phyloP scores from a whole-genome alignment of 495 filamentous ascomycete genomes.

The Xylaria nigripes region DNA sequence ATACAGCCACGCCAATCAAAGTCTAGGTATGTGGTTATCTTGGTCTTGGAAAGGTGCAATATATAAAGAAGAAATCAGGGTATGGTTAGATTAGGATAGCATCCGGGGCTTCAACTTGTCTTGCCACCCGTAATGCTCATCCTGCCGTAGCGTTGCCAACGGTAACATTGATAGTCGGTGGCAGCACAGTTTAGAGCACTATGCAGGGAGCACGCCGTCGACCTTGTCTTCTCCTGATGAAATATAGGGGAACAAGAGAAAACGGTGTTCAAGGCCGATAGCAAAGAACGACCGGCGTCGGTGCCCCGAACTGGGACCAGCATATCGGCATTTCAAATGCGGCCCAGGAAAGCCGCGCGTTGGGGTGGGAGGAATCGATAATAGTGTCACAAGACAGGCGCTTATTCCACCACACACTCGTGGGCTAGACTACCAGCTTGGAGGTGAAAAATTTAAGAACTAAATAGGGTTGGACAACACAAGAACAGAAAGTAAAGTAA shows the following conservation, averaged over 20 bases:
- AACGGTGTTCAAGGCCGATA: background rate
- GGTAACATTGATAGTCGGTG: background rate
- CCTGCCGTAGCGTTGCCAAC: background rate
- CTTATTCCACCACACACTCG: constrained; percentile 15
- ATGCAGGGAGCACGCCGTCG: constrained; percentile 12
- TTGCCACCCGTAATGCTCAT: background rate
- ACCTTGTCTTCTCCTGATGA: background rate
- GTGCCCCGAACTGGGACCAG: constrained; percentile 11
- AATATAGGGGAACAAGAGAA: background rate
- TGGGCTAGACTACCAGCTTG: constrained; percentile 1
- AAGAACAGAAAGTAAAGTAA: background rate
- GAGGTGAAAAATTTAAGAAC: background rate
- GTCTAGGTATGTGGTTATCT: background rate
- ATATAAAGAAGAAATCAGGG: background rate
- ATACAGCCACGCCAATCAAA: background rate
- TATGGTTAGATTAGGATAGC: background rate
- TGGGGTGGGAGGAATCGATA: constrained; percentile 11
- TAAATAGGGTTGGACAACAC: constrained; percentile 5
- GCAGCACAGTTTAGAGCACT: constrained; percentile 1
- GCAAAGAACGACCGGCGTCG: constrained; percentile 7
- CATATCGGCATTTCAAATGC: constrained; percentile 9
- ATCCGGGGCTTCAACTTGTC: background rate
- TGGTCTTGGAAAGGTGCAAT: background rate
- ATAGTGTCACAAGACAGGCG: constrained; percentile 16
- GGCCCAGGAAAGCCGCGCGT: constrained; percentile 7